Base-by-base conservation (phyloP, 106 monocot genomes). In the Xerophyta viscosa region DNA sequence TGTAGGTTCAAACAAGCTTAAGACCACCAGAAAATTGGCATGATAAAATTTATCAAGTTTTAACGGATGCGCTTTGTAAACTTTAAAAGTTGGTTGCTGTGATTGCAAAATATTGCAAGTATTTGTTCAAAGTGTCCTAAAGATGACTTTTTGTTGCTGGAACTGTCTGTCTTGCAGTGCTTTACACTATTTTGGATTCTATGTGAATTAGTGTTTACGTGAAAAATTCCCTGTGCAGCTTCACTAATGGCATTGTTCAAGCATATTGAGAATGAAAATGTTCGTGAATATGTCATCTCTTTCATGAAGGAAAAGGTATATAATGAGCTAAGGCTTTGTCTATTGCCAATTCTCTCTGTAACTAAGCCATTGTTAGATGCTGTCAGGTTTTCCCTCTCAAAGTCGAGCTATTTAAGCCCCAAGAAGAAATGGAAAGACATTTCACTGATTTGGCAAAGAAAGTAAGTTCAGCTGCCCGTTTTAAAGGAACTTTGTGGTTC, bases 401-500 rank as follows among this genome's bases (percentile, higher is more conserved):
- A 80, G 86, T 58, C 27, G 98, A 99, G 73, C 63, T 99, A 21
- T 54, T 99, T 23, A 99, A 83, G 59, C 98, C 98, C 41, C 90
- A 99, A 66, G 98, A 52, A 17, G 78, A 88, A 66, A 99, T 99
- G 89, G 98, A 99, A 72, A 83, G 86, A 58, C 83, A 74, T 72
- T 63, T 91, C 36, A 99, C 98, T 8, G 86, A 86, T 75, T 70
- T 99, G 66, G 80, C 90, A 28, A 96, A 89, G 52, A 90, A 86
- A 67, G 98, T 94, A 78, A 19, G 73, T 50, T 37, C 22, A 7
- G 25, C 3, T 44, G 22, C 17, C 24, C 46, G 15, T 29, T 29
- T 20, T 46, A 18, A 46, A 2, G 15, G 20, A 46, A 46, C 18
- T 18, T 29, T 54, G 3, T 6, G 30, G 20, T 37, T 33, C 13